Percentiles rank a stretch among this genome's conserved stretches.
phyloP scores from a whole-genome alignment of 176 grass and related monocot species.

The Neostapfia colusana region DNA sequence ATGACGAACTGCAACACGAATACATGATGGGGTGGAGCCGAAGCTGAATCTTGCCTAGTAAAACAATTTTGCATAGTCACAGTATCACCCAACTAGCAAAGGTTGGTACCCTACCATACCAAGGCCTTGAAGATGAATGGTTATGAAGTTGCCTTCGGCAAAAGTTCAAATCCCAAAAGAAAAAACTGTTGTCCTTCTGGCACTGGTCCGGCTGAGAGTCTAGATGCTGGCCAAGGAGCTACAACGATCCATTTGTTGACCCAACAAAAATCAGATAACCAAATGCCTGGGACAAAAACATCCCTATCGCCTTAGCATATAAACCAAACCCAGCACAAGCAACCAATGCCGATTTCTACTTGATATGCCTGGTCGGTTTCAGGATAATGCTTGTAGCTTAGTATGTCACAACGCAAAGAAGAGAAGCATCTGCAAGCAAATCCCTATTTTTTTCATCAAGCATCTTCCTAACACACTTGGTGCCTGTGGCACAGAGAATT shows the following conservation, averaged over 20 bases:
- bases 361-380: neutral
- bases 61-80: neutral
- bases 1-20: neutral
- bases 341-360: slow-evolving; percentile 12
- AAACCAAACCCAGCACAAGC: slow-evolving; percentile 30
- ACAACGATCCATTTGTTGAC: slow-evolving; percentile 26
- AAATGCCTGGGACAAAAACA: neutral
- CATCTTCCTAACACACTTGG: slow-evolving; percentile 44
- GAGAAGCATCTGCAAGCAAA: slow-evolving; percentile 29
- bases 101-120: neutral
- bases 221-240: slow-evolving; percentile 2
- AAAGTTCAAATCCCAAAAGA: neutral
- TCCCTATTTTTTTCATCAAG: neutral
- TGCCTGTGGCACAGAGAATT: neutral
- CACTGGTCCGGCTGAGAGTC: neutral
- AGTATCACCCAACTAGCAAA: neutral
- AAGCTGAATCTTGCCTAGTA: neutral
- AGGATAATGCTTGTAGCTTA: slow-evolving; percentile 24
- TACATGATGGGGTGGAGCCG: no score
- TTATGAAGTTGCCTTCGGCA: neutral
- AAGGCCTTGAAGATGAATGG: neutral
- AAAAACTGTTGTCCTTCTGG: neutral
- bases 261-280: slow-evolving; percentile 31
- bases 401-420: slow-evolving; percentile 19
- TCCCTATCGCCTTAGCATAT: neutral